Evolutionary conservation across 2,329 filamentous ascomycete species (phyloP).

Genomic region (Blastomyces parvus): DNA sequence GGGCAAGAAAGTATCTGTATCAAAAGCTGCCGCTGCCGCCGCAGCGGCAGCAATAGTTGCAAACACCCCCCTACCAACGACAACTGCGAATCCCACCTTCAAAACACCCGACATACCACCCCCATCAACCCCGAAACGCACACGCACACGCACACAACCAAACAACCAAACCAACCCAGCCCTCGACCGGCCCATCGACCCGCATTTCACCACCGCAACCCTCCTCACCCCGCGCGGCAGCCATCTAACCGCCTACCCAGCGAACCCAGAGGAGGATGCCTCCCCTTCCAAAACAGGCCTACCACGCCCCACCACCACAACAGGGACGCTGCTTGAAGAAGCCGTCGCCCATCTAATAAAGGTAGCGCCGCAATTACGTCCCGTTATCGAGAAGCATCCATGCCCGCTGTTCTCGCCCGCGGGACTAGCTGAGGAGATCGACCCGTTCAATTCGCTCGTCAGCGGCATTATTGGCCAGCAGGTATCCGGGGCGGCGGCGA

Average conservation of each 20-base stretch:
- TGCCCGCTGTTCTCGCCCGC: slow-evolving; percentile 73
- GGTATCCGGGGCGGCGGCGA: slow-evolving; percentile 85
- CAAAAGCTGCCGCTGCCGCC: slow-evolving; percentile 1
- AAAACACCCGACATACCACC: slow-evolving; percentile 27
- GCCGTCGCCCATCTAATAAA: slow-evolving; percentile 65
- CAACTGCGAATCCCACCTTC: slow-evolving; percentile 29
- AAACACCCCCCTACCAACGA: slow-evolving; percentile 18
- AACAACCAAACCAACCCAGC: slow-evolving; percentile 23
- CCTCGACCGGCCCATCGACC: slow-evolving; percentile 38
- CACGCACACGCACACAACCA: slow-evolving; percentile 30
- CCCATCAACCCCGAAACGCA: slow-evolving; percentile 41
- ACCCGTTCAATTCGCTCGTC: slow-evolving; percentile 75
- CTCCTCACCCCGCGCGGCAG: slow-evolving; percentile 41
- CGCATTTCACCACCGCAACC: slow-evolving; percentile 40
- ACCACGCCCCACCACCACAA: slow-evolving; percentile 47
- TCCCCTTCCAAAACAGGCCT: slow-evolving; percentile 33
- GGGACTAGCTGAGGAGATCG: slow-evolving; percentile 72
- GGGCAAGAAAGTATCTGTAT: slow-evolving; percentile 12
- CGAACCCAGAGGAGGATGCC: slow-evolving; percentile 24
- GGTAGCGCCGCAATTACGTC: slow-evolving; percentile 61
- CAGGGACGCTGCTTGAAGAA: slow-evolving; percentile 61
- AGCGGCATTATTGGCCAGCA: slow-evolving; percentile 94
- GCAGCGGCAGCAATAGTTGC: not conserved
- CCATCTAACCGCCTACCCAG: slow-evolving; percentile 40
- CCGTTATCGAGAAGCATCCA: slow-evolving; percentile 61